Conservation (phyloP, 371 early-diverging fungal genomes). For the Mortierella polycephala region DNA sequence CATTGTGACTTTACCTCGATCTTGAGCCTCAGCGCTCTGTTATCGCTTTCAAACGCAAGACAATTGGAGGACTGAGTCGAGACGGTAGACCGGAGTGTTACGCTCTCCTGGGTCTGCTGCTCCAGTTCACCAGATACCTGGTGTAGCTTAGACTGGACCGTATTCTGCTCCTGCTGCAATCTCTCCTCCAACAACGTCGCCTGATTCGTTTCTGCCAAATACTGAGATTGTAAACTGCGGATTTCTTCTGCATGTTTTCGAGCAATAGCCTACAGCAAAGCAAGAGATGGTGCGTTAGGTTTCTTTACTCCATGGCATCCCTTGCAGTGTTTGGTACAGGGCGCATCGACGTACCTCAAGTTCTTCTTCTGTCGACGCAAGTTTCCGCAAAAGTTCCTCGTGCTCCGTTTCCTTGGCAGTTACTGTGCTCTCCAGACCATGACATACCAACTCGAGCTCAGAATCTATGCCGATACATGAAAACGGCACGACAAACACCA, state of each 20-base stretch:
- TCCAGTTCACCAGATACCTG: constrained; percentile 6
- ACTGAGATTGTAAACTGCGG: constrained; percentile 47
- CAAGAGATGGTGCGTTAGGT: constrained; percentile 6
- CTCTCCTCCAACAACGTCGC: constrained; percentile 49
- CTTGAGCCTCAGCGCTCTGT: constrained; percentile 52
- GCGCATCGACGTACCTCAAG: constrained; percentile 16
- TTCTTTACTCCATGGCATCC: no score
- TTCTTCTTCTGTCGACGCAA: constrained; percentile 56
- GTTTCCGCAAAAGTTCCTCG: constrained; percentile 55
- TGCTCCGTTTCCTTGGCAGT: constrained; percentile 66
- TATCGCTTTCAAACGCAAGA: constrained; percentile 57
- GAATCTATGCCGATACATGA: constrained; percentile 42
- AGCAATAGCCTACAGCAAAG: constrained; percentile 21
- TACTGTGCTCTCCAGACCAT: constrained; percentile 60
- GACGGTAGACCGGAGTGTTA: constrained; percentile 47
- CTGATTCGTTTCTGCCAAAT: constrained; percentile 51
- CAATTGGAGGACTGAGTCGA: constrained; percentile 58
- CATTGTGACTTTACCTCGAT: constrained; percentile 55
- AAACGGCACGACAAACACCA: background rate
- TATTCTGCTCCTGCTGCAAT: constrained; percentile 44
- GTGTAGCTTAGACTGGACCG: constrained; percentile 32
- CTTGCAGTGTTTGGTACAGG: background rate
- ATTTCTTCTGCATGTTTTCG: constrained; percentile 60
- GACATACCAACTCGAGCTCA: constrained; percentile 60
- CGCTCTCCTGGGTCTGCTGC: constrained; percentile 33